Percentiles rank a stretch among this genome's conserved stretches.
These are phyloP conservation scores for Furcasterigmium furcatum DNA, from an alignment of 2,329 filamentous ascomycete genomes.

Conservation along the genomic window DNA sequence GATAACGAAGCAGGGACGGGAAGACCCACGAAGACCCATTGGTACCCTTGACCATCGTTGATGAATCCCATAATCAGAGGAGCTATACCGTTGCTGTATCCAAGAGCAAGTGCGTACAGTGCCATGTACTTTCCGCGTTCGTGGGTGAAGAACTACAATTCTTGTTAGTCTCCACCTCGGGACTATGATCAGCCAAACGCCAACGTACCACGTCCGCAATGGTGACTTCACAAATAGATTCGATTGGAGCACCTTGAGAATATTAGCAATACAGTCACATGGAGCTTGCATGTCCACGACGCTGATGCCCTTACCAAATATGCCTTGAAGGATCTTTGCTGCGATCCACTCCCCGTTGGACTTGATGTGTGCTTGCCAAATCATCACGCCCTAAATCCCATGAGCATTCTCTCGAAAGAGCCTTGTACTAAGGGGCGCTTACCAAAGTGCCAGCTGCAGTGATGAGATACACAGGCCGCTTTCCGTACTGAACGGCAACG, in stretches of 20 bases:
- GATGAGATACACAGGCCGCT: slow-evolving; percentile 24
- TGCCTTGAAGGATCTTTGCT: slow-evolving; percentile 39
- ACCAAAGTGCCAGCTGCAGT: slow-evolving; percentile 7
- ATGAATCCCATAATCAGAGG: slow-evolving; percentile 41
- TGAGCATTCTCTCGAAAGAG: slow-evolving; percentile 28
- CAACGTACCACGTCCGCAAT: slow-evolving; percentile 33
- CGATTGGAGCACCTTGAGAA: slow-evolving; percentile 41
- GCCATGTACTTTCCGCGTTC: slow-evolving; percentile 38
- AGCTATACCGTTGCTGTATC: slow-evolving; percentile 37
- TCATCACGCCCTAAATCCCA: slow-evolving; percentile 24
- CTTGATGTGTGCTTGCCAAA: slow-evolving; percentile 33
- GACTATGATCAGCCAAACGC: background rate
- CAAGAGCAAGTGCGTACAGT: slow-evolving; percentile 33
- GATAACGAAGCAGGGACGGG: background rate
- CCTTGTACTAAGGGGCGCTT: background rate
- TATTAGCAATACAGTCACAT: too few species aligned
- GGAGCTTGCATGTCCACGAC: too few species aligned
- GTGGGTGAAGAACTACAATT: slow-evolving; percentile 25
- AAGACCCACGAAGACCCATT: slow-evolving; percentile 30
- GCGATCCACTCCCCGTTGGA: slow-evolving; percentile 39
- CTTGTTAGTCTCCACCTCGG: too few species aligned
- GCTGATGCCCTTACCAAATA: too few species aligned
- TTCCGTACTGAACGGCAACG: slow-evolving; percentile 25
- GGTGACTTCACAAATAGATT: slow-evolving; percentile 41
- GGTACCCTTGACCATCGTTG: slow-evolving; percentile 32